These are phyloP conservation scores for Rhizoclosmatium globosum DNA, from an alignment of 192 early-diverging fungal genomes.

Conservation along the genomic window DNA sequence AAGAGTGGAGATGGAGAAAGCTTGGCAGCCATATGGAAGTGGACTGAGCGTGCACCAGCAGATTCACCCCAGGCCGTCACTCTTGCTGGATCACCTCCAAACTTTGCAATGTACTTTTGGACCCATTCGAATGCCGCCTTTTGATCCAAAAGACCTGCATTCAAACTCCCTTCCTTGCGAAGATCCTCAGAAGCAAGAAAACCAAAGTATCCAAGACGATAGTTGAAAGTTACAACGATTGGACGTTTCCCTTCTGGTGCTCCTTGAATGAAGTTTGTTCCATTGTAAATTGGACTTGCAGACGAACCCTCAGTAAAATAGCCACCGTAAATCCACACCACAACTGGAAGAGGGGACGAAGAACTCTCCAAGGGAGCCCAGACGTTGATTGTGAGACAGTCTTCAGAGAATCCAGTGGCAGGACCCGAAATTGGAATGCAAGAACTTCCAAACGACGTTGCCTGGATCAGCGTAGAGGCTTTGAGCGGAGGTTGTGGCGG, in stretches of 20 bases:
- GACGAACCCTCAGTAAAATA: constrained; percentile 54
- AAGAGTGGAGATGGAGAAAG: neutral
- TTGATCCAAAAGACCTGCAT: constrained; percentile 66
- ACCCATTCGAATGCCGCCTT: constrained; percentile 64
- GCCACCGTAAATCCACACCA: constrained; percentile 71
- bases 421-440: constrained; percentile 37
- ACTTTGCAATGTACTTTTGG: constrained; percentile 59
- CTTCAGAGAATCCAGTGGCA: constrained; percentile 45
- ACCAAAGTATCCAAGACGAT: constrained; percentile 65
- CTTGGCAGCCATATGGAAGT: constrained; percentile 44
- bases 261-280: constrained; percentile 31
- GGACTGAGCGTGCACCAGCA: constrained; percentile 55
- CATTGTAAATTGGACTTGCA: constrained; percentile 50
- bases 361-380: constrained; percentile 38
- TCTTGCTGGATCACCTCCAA: constrained; percentile 64
- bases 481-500: constrained; percentile 52
- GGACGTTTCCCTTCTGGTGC: constrained; percentile 6
- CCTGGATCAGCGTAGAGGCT: neutral
- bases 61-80: constrained; percentile 64
- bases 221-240: constrained; percentile 61
- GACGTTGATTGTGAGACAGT: constrained; percentile 61
- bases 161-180: constrained; percentile 34
- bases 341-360: constrained; percentile 56
- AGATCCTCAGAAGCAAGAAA: constrained; percentile 48
- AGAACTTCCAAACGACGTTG: constrained; percentile 35